Evolutionary conservation across 108 stramenopile genomes (phyloP).

Genomic region (Phaeodactylum tricornutum): DNA sequence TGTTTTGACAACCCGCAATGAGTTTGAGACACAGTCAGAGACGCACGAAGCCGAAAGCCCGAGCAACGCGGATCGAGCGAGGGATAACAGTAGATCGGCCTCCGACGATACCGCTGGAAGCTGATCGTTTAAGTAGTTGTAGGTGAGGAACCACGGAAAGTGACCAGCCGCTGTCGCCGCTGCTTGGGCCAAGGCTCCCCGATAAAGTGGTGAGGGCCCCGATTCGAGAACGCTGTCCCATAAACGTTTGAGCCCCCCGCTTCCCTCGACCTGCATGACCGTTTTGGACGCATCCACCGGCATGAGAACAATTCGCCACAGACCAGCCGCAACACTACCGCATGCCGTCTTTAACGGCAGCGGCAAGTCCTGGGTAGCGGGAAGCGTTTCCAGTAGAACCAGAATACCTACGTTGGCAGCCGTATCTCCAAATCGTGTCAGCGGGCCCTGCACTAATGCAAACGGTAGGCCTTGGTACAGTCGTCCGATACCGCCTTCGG

Average conservation of each 20-base stretch:
- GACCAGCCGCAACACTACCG: slow-evolving; percentile 65
- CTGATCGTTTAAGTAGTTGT: slow-evolving; percentile 58
- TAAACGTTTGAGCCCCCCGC: slow-evolving; percentile 37
- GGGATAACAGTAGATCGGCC: slow-evolving; percentile 54
- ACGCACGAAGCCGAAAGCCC: slow-evolving; percentile 66
- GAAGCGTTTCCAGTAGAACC: slow-evolving; percentile 59
- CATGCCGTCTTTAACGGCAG: slow-evolving; percentile 66
- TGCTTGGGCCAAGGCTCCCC: slow-evolving; percentile 72
- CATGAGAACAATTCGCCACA: slow-evolving; percentile 85
- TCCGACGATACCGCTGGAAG: slow-evolving; percentile 38
- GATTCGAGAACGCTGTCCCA: slow-evolving; percentile 20
- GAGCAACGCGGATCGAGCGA: slow-evolving; percentile 55
- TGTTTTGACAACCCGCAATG: slow-evolving; percentile 77
- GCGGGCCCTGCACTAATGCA: slow-evolving; percentile 87
- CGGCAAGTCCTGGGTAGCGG: slow-evolving; percentile 47
- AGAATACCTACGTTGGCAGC: slow-evolving; percentile 94
- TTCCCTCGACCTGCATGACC: slow-evolving; percentile 87
- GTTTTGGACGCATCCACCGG: slow-evolving; percentile 94
- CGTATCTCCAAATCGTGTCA: slow-evolving; percentile 92
- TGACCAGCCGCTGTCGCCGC: slow-evolving; percentile 77
- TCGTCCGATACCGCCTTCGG: slow-evolving; percentile 82
- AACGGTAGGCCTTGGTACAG: slow-evolving; percentile 88
- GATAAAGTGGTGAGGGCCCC: slow-evolving; percentile 65
- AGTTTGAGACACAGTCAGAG: slow-evolving; percentile 62
- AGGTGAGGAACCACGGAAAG: slow-evolving; percentile 73